Conservation (phyloP, 2,329 filamentous ascomycete genomes). For the Aspergillus luchuensis region DNA sequence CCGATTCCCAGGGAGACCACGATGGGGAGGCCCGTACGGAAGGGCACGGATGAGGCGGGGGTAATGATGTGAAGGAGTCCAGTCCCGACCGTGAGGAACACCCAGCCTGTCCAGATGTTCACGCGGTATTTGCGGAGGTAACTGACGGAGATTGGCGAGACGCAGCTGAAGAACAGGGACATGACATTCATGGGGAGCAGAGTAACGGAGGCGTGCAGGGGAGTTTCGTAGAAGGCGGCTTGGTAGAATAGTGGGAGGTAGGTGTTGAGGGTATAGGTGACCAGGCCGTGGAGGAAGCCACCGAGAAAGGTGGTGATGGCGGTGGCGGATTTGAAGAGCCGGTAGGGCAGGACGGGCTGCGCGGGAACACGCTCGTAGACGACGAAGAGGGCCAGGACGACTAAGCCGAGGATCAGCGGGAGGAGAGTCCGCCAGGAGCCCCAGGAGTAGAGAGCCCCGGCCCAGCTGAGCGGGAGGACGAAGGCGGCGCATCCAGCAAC, state of each 20-base stretch:
- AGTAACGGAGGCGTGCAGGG: conserved; percentile 24
- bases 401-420: conserved; percentile 59
- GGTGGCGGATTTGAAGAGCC: conserved; percentile 46
- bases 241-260: conserved; percentile 50
- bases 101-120: neutral
- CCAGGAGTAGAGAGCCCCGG: conserved; percentile 66
- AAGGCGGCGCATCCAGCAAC: conserved; percentile 58
- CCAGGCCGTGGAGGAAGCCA: conserved; percentile 57
- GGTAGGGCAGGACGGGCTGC: conserved; percentile 51
- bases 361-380: conserved; percentile 55
- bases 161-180: neutral
- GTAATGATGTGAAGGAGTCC: neutral
- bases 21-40: neutral
- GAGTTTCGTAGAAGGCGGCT: conserved; percentile 53
- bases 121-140: neutral
- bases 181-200: neutral
- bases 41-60: neutral
- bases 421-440: conserved; percentile 60
- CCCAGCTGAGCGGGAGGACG: conserved; percentile 63
- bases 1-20: neutral
- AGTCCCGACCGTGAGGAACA: neutral
- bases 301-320: conserved; percentile 52
- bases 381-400: conserved; percentile 54
- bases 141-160: neutral
- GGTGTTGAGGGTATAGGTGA: conserved; percentile 53